Evolutionary conservation across 2,329 filamentous ascomycete species (phyloP).

Genomic region (Fusarium buharicum): DNA sequence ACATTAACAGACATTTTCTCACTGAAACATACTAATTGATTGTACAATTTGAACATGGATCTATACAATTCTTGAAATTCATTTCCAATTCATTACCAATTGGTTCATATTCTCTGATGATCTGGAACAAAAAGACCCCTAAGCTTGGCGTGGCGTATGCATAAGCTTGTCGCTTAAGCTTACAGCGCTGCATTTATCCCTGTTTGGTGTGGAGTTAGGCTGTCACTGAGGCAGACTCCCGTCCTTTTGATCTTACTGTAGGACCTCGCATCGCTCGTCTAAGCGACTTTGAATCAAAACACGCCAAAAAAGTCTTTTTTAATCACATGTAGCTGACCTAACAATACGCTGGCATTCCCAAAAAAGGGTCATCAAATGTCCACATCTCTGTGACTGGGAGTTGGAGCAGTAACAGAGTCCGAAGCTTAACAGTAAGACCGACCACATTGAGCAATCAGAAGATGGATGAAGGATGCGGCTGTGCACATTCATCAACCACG

Average conservation of each 20-base stretch:
- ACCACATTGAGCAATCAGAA: no score
- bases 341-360: no score
- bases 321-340: no score
- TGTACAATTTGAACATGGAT: background rate
- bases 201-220: constrained; percentile 10
- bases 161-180: constrained; percentile 36
- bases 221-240: constrained; percentile 31
- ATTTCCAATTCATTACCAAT: background rate
- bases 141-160: constrained; percentile 11
- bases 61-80: background rate
- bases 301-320: background rate
- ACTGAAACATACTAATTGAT: background rate
- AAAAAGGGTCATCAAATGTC: no score
- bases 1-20: background rate
- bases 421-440: background rate
- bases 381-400: background rate
- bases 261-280: no score
- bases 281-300: background rate
- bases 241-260: no score
- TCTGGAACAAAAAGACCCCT: constrained; percentile 25
- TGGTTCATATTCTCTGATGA: background rate
- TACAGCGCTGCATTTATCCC: constrained; percentile 6
- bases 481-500: constrained; percentile 1
- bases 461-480: background rate
- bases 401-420: no score